These are phyloP conservation scores for Diaporthe sp. DNA, from an alignment of 2,329 filamentous ascomycete species.

Conservation along the genomic window DNA sequence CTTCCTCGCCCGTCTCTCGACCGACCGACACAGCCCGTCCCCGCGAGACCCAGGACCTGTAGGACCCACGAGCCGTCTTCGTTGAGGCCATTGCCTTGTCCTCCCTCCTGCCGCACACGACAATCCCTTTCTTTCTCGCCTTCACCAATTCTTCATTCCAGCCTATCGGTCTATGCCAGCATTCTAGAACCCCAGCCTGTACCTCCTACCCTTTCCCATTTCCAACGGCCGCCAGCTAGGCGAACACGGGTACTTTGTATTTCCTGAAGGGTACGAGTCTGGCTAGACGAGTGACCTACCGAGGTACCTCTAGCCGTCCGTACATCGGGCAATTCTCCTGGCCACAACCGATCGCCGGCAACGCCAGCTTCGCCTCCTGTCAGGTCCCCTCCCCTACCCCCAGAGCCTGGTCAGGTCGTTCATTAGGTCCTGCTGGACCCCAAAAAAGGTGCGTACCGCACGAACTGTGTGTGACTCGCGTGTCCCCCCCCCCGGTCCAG, in stretches of 20 bases:
- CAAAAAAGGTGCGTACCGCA: conserved; percentile 31
- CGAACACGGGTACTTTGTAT: conserved; percentile 27
- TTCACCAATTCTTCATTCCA: neutral
- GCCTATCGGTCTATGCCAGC: conserved; percentile 15
- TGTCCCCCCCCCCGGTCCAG: conserved; percentile 20
- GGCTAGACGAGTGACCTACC: neutral
- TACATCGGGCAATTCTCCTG: conserved; percentile 23
- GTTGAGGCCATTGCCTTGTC: conserved; percentile 11
- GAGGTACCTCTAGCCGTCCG: conserved; percentile 2
- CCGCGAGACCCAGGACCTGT: neutral
- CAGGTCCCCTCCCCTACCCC: neutral
- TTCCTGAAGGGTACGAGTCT: neutral
- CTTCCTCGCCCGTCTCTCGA: conserved; percentile 15
- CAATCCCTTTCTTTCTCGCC: conserved; percentile 32
- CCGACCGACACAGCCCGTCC: conserved; percentile 10
- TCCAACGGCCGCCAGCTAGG: conserved; percentile 18
- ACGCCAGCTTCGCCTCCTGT: conserved; percentile 27
- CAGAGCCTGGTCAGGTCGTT: conserved; percentile 21
- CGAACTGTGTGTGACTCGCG: conserved; percentile 34
- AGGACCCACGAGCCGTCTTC: neutral
- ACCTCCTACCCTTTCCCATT: neutral
- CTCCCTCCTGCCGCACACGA: conserved; percentile 11
- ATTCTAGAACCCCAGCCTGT: conserved; percentile 20
- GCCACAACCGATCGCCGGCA: conserved; percentile 28
- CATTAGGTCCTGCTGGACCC: conserved; percentile 30